Evolutionary conservation across 306 rosid genomes (phyloP).

Genomic region (Castanea mollissima): DNA sequence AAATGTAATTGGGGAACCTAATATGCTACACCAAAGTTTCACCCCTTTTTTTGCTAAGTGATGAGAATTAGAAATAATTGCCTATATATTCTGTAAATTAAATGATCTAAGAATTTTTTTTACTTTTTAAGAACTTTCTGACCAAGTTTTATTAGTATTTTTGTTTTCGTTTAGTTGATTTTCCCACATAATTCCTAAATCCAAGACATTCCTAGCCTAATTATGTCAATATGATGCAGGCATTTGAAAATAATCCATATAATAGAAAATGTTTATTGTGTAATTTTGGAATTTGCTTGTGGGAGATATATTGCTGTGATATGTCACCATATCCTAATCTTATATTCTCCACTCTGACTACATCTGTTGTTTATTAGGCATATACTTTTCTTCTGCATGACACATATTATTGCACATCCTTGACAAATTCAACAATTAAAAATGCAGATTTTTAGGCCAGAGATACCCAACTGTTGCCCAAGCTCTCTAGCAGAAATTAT

Average conservation of each 20-base stretch:
- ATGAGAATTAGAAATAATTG: neutral
- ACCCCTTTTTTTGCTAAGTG: no score
- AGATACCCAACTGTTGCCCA: conserved; percentile 15
- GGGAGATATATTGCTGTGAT: conserved; percentile 15
- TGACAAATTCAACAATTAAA: neutral
- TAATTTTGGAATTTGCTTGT: conserved; percentile 18
- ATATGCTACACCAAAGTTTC: no score
- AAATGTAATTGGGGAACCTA: no score
- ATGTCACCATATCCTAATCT: neutral
- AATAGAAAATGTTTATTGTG: conserved; percentile 5
- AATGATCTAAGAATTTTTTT: neutral
- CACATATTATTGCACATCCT: neutral
- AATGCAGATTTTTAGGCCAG: conserved; percentile 8
- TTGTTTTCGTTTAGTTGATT: neutral
- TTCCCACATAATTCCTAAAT: neutral
- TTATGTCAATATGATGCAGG: neutral
- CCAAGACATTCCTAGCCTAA: no score
- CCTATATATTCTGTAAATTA: neutral
- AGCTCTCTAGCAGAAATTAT: conserved; percentile 7
- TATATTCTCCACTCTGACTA: neutral
- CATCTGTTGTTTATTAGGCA: neutral
- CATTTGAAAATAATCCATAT: neutral
- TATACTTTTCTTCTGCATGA: neutral
- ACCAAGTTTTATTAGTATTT: neutral
- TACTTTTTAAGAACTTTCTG: neutral